phyloP scores from a whole-genome alignment of 2,329 filamentous ascomycete species.

The Dryadomyces quercus-mongolicae region DNA sequence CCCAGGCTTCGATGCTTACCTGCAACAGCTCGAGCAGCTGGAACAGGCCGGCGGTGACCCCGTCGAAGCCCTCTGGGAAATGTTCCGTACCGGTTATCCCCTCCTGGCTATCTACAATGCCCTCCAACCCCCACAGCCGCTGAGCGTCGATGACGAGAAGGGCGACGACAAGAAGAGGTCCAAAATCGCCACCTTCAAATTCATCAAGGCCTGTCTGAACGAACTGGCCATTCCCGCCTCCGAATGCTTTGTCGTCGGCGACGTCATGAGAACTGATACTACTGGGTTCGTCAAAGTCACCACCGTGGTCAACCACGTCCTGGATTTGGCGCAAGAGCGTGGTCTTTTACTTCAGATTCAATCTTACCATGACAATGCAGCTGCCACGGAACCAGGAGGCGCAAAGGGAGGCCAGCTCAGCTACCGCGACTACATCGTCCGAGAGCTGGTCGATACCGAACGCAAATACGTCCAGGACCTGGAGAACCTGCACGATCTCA shows the following conservation, averaged over 20 bases:
- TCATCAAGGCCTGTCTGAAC: constrained; percentile 77
- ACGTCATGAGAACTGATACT: constrained; percentile 87
- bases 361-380: constrained; percentile 43
- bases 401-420: constrained; percentile 50
- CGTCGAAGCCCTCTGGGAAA: constrained; percentile 82
- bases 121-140: constrained; percentile 54
- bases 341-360: constrained; percentile 57
- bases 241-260: constrained; percentile 84
- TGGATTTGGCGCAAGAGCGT: constrained; percentile 71
- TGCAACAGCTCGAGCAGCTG: constrained; percentile 59
- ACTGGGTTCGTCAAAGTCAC: constrained; percentile 96
- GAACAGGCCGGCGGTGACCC: constrained; percentile 58
- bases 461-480: constrained; percentile 96
- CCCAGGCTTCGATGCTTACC: constrained; percentile 65
- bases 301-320: constrained; percentile 81
- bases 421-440: constrained; percentile 75
- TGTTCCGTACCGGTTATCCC: constrained; percentile 72
- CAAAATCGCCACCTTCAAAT: constrained; percentile 84
- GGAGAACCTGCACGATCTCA: constrained; percentile 85
- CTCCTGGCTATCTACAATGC: constrained; percentile 84
- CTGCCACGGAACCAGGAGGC: constrained; percentile 28
- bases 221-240: constrained; percentile 67
- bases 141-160: constrained; percentile 53
- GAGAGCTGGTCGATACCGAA: constrained; percentile 87
- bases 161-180: constrained; percentile 59